Evolutionary conservation across 1,284 basidiomycete genomes (phyloP).

Genomic region (Pseudozyma thailandica): DNA sequence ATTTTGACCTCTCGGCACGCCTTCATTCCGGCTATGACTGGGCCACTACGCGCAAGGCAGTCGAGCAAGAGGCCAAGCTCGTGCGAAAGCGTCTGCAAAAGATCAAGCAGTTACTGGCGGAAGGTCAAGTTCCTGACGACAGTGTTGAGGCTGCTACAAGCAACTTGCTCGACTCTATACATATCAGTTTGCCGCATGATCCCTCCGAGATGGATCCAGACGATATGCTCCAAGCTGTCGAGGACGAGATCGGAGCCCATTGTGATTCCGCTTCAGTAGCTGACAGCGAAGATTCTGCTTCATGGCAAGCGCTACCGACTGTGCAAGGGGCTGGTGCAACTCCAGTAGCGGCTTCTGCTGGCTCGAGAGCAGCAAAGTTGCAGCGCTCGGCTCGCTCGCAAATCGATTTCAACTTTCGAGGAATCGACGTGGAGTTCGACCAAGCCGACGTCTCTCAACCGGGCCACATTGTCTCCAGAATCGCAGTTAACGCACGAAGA

Average conservation of each 20-base stretch:
- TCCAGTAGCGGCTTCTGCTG: background rate
- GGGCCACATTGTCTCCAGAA: conserved; percentile 39
- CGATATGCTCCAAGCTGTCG: conserved; percentile 81
- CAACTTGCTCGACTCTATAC: conserved; percentile 90
- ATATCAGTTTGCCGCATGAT: conserved; percentile 67
- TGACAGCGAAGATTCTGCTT: conserved; percentile 32
- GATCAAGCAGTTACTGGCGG: conserved; percentile 92
- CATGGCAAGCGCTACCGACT: conserved; percentile 54
- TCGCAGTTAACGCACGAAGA: conserved; percentile 68
- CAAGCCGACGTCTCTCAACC: conserved; percentile 27
- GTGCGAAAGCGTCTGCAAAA: conserved; percentile 87
- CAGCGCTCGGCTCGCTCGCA: conserved; percentile 81
- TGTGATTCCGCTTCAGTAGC: conserved; percentile 45
- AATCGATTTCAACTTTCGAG: conserved; percentile 84
- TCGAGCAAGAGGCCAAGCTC: conserved; percentile 87
- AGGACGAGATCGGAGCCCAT: conserved; percentile 80
- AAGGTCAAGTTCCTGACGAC: conserved; percentile 86
- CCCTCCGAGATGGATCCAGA: conserved; percentile 69
- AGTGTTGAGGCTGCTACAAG: conserved; percentile 81
- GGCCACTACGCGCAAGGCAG: conserved; percentile 81
- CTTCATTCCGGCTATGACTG: conserved; percentile 81
- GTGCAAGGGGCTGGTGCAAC: background rate
- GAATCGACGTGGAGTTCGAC: conserved; percentile 72
- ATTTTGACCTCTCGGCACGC: conserved; percentile 49
- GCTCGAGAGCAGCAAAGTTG: conserved; percentile 71